Evolutionary conservation across 2,329 filamentous ascomycete species (phyloP).

Genomic region (Trichoderma cornu-damae): DNA sequence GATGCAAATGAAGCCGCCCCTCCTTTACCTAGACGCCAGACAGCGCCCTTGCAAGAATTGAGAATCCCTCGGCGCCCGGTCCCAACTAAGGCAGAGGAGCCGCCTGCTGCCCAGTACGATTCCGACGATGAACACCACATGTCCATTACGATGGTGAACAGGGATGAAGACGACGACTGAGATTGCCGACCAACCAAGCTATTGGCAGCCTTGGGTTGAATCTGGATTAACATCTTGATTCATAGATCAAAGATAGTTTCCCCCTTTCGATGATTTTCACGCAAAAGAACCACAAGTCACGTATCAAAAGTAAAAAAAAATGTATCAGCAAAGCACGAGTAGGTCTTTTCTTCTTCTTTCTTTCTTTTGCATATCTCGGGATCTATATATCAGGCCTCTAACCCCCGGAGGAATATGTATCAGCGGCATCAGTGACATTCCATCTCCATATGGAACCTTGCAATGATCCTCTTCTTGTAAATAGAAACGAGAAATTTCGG

Average conservation of each 20-base stretch:
- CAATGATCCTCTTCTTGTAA: background rate
- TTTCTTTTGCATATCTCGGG: slow-evolving; percentile 15
- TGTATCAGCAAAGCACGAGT: background rate
- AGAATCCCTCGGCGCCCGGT: slow-evolving; percentile 15
- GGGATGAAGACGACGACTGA: slow-evolving; percentile 31
- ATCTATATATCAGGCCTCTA: slow-evolving; percentile 17
- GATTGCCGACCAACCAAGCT: background rate
- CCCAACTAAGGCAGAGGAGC: background rate
- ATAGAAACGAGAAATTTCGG: background rate
- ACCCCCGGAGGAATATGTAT: background rate
- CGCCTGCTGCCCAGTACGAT: slow-evolving; percentile 24
- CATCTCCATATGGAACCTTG: background rate
- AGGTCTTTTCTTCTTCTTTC: no score
- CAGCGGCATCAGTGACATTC: background rate
- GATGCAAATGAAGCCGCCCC: background rate
- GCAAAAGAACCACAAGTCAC: background rate
- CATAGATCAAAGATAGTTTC: background rate
- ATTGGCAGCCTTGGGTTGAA: background rate
- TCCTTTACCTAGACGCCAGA: slow-evolving; percentile 13
- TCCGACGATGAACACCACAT: slow-evolving; percentile 35
- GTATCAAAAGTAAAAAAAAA: background rate
- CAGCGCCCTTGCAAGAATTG: background rate
- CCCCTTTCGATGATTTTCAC: background rate
- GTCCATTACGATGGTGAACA: slow-evolving; percentile 36
- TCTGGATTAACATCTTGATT: no score